Percentiles rank a stretch among this genome's conserved stretches.
phyloP scores from a whole-genome alignment of 2,329 filamentous ascomycete genomes.

The Penicillium brasilianum region DNA sequence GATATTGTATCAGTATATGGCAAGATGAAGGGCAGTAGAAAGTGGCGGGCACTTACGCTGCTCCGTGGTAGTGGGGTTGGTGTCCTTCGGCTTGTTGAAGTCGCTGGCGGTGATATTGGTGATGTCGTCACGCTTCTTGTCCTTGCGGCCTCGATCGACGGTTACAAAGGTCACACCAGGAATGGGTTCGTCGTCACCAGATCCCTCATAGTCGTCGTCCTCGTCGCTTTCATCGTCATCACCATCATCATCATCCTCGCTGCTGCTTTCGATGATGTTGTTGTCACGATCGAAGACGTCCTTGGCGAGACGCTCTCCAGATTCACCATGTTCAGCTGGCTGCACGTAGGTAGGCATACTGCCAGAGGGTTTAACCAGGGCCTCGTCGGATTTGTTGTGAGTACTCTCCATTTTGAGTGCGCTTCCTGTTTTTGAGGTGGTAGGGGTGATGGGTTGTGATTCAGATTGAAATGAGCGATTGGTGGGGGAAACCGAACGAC shows the following conservation, averaged over 20 bases:
- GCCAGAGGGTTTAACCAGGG: conserved; percentile 67
- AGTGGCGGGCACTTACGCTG: conserved; percentile 61
- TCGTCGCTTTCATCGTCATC: conserved; percentile 59
- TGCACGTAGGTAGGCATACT: conserved; percentile 67
- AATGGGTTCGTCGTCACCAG: conserved; percentile 68
- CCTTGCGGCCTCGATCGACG: conserved; percentile 25
- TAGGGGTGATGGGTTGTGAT: conserved; percentile 3
- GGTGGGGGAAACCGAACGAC: conserved; percentile 43
- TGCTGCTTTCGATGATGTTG: conserved; percentile 67
- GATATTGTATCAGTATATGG: conserved; percentile 9
- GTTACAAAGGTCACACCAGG: conserved; percentile 38
- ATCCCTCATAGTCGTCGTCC: conserved; percentile 50
- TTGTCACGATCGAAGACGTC: conserved; percentile 73
- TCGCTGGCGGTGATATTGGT: conserved; percentile 35
- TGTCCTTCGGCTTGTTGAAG: conserved; percentile 44
- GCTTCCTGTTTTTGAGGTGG: conserved; percentile 61
- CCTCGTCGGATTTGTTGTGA: conserved; percentile 74
- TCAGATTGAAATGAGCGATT: conserved; percentile 42
- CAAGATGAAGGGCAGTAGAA: too few relatives aligned
- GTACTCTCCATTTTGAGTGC: conserved; percentile 71
- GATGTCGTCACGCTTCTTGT: conserved; percentile 35
- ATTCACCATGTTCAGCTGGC: conserved; percentile 44
- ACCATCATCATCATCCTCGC: conserved; percentile 65
- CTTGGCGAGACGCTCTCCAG: conserved; percentile 66
- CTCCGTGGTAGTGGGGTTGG: conserved; percentile 70